phyloP scores from a whole-genome alignment of 1,284 basidiomycete species.

The Trametes pubescens region DNA sequence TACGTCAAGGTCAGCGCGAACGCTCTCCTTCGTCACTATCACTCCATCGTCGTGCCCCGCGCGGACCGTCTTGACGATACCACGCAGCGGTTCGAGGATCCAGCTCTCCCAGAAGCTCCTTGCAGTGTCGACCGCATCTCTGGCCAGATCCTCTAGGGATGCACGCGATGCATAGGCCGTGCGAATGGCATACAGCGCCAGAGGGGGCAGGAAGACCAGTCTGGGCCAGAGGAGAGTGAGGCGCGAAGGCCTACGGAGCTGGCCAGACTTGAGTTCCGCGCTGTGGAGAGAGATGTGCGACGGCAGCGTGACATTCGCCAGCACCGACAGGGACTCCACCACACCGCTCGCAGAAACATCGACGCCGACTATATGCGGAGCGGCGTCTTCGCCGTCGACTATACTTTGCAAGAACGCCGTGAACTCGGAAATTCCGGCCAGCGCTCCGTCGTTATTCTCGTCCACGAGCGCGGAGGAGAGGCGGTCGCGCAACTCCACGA shows the following conservation, averaged over 20 bases:
- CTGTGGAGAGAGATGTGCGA: slow-evolving; percentile 43
- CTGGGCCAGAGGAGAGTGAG: slow-evolving; percentile 72
- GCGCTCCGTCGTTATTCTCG: slow-evolving; percentile 21
- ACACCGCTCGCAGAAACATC: slow-evolving; percentile 16
- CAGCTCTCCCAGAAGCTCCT: slow-evolving; percentile 85
- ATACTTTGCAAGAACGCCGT: slow-evolving; percentile 27
- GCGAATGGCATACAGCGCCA: slow-evolving; percentile 58
- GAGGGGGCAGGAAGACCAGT: slow-evolving; percentile 69
- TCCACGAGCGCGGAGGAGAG: slow-evolving; percentile 45
- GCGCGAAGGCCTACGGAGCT: slow-evolving; percentile 65
- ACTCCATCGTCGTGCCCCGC: slow-evolving; percentile 77
- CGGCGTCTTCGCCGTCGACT: slow-evolving; percentile 23
- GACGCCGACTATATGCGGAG: not conserved
- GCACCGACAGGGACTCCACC: slow-evolving; percentile 30
- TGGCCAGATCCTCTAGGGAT: slow-evolving; percentile 59
- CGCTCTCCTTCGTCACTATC: slow-evolving; percentile 79
- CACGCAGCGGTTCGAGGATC: slow-evolving; percentile 88
- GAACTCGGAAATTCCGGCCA: slow-evolving; percentile 29
- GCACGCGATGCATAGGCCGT: slow-evolving; percentile 60
- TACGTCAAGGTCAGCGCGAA: slow-evolving; percentile 83
- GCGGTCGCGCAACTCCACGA: slow-evolving; percentile 60
- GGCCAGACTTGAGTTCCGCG: slow-evolving; percentile 43
- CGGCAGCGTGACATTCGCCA: slow-evolving; percentile 40
- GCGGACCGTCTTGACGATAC: slow-evolving; percentile 85
- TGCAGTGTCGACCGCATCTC: slow-evolving; percentile 75